These are phyloP conservation scores for Oidiodendron maius DNA, from an alignment of 495 filamentous ascomycete species.

Conservation along the genomic window DNA sequence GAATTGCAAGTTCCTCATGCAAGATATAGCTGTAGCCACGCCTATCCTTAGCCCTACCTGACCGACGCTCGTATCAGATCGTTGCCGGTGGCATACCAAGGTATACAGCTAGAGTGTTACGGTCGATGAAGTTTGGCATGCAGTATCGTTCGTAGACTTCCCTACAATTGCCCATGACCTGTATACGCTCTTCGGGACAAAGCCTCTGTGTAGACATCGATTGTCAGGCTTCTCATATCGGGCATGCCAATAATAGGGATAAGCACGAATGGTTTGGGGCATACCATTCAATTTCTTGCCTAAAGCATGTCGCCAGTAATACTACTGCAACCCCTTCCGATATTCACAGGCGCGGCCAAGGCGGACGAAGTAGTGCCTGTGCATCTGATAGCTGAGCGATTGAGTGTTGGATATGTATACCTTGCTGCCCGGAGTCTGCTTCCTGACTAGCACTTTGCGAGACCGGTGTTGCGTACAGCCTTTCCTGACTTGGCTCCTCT, in stretches of 20 bases:
- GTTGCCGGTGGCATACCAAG: no score
- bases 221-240: neutral
- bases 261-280: neutral
- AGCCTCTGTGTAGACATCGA: no score
- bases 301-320: constrained; percentile 10
- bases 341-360: constrained; percentile 8
- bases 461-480: neutral
- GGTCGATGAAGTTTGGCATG: no score
- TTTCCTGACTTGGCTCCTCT: neutral
- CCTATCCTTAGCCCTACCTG: no score
- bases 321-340: constrained; percentile 11
- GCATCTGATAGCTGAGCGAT: constrained; percentile 6
- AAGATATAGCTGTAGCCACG: no score
- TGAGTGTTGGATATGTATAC: constrained; percentile 9
- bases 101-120: no score
- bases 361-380: constrained; percentile 11
- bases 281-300: constrained; percentile 14
- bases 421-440: neutral
- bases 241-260: neutral
- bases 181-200: no score
- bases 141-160: no score
- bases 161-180: no score
- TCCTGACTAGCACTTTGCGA: neutral
- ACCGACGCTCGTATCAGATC: no score
- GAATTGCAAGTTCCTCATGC: no score